Evolutionary conservation across 768 basidiomycete species (phyloP).

Genomic region (Trametes gibbosa): DNA sequence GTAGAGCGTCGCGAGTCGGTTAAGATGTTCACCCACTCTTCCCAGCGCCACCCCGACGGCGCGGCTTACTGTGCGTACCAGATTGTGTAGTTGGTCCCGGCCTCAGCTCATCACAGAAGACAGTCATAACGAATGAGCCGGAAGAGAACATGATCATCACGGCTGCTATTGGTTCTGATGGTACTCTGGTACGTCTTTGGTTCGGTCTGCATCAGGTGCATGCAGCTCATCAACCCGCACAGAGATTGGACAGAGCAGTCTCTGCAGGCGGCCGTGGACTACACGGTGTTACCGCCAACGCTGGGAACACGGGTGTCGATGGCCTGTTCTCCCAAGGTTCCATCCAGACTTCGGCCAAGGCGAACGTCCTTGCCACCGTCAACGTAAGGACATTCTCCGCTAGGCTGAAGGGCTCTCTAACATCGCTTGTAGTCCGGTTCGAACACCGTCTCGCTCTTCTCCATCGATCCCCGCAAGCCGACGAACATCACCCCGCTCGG

Average conservation of each 20-base stretch:
- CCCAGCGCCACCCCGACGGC: slow-evolving; percentile 7
- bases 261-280: slow-evolving; percentile 21
- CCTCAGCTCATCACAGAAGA: not conserved
- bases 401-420: not conserved
- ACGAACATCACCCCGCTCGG: slow-evolving; percentile 42
- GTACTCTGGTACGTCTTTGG: slow-evolving; percentile 36
- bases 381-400: slow-evolving; percentile 17
- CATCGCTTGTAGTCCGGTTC: slow-evolving; percentile 40
- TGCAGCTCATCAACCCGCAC: not conserved
- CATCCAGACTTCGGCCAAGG: slow-evolving; percentile 22
- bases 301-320: slow-evolving; percentile 17
- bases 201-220: not conserved
- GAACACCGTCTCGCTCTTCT: slow-evolving; percentile 40
- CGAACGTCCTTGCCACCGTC: slow-evolving; percentile 23
- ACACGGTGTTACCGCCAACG: slow-evolving; percentile 20
- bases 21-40: slow-evolving; percentile 6
- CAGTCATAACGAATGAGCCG: slow-evolving; percentile 52
- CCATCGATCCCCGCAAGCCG: slow-evolving; percentile 42
- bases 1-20: slow-evolving; percentile 3
- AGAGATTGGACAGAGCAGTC: slow-evolving; percentile 21
- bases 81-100: not conserved
- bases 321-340: slow-evolving; percentile 24
- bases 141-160: slow-evolving; percentile 44
- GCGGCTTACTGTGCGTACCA: slow-evolving; percentile 26
- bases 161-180: slow-evolving; percentile 39